These are phyloP conservation scores for Isabelozyma gotoi DNA, from an alignment of 805 yeast species.

Conservation along the genomic window DNA sequence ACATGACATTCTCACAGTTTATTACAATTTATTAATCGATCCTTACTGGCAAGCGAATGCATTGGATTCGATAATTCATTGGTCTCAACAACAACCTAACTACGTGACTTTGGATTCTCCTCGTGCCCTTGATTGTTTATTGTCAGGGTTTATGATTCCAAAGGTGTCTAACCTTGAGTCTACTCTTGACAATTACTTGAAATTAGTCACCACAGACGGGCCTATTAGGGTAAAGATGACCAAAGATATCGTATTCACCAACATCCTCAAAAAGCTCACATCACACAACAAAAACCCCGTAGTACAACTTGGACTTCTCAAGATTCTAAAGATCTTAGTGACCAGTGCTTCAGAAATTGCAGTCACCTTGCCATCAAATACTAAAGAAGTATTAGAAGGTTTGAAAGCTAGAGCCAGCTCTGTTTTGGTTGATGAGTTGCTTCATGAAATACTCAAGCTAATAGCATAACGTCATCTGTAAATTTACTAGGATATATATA, in stretches of 20 bases:
- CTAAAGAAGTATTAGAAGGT: conserved; percentile 5
- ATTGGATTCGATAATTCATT: conserved; percentile 46
- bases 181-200: conserved; percentile 39
- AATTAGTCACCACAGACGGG: conserved; percentile 23
- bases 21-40: conserved; percentile 44
- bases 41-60: conserved; percentile 61
- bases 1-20: conserved; percentile 36
- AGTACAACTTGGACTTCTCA: conserved; percentile 34
- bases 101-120: conserved; percentile 21
- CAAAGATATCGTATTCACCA: conserved; percentile 22
- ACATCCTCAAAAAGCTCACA: conserved; percentile 28
- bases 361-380: neutral
- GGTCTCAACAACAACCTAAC: conserved; percentile 31
- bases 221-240: conserved; percentile 23
- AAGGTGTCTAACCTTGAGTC: conserved; percentile 44
- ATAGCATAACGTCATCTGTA: conserved; percentile 62
- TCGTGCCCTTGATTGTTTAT: conserved; percentile 27
- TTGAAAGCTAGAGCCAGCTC: conserved; percentile 21
- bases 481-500: conserved; percentile 71
- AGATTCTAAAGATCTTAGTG: conserved; percentile 22
- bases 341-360: conserved; percentile 2
- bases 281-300: conserved; percentile 32
- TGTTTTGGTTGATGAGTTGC: conserved; percentile 38
- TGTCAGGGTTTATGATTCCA: conserved; percentile 39
- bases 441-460: conserved; percentile 30